Conservation (phyloP, 768 basidiomycete genomes). For the Tephrocybe sp. region DNA sequence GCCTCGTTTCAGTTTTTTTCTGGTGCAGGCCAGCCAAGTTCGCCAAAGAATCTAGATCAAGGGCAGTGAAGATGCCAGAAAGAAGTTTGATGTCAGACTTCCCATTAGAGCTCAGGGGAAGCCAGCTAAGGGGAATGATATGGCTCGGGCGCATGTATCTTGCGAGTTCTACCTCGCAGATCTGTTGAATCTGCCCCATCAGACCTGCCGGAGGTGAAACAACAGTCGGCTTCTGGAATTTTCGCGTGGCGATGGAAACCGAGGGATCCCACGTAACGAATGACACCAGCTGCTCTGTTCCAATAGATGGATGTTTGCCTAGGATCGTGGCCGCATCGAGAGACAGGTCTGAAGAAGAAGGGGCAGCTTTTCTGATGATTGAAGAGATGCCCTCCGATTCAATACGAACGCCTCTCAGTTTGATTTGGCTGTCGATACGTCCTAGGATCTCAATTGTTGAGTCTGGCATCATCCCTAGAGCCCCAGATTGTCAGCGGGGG, state of each 20-base stretch:
- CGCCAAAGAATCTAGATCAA: slow-evolving; percentile 25
- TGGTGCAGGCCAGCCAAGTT: slow-evolving; percentile 14
- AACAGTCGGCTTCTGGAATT: slow-evolving; percentile 23
- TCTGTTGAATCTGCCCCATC: slow-evolving; percentile 29
- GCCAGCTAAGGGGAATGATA: slow-evolving; percentile 46
- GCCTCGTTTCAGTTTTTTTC: slow-evolving; percentile 13
- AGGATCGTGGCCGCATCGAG: slow-evolving; percentile 44
- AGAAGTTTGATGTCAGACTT: slow-evolving; percentile 36
- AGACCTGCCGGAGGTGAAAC: slow-evolving; percentile 26
- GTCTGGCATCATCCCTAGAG: slow-evolving; percentile 48
- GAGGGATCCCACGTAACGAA: slow-evolving; percentile 43
- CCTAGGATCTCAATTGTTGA: slow-evolving; percentile 48
- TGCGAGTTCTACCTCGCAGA: slow-evolving; percentile 42
- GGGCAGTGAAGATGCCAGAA: slow-evolving; percentile 24
- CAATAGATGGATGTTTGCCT: slow-evolving; percentile 41
- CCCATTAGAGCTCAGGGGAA: slow-evolving; percentile 44
- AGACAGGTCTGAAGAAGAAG: slow-evolving; percentile 19
- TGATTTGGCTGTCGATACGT: slow-evolving; percentile 52
- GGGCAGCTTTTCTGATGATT: slow-evolving; percentile 34
- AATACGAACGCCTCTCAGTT: slow-evolving; percentile 53
- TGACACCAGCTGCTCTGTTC: slow-evolving; percentile 44
- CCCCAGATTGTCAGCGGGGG: not conserved
- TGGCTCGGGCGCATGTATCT: slow-evolving; percentile 54
- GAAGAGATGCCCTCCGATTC: slow-evolving; percentile 53
- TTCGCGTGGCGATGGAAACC: slow-evolving; percentile 36